phyloP scores from a whole-genome alignment of 179 eudicot genomes.

The Heliamphora pulchella region DNA sequence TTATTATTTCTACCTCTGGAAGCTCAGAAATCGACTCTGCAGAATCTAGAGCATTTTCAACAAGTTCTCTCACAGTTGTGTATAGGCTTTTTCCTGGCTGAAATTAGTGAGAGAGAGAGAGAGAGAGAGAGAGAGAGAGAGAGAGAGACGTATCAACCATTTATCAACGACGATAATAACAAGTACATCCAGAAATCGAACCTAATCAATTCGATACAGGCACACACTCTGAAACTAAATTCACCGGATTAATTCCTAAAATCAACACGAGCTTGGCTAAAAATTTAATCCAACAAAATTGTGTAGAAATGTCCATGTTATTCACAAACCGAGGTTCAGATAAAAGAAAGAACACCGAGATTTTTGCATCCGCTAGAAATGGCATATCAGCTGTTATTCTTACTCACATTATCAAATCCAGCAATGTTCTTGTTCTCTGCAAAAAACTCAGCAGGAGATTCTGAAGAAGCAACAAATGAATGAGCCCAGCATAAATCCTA shows the following conservation, averaged over 20 bases:
- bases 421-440: constrained; percentile 98
- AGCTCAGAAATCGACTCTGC: constrained; percentile 90
- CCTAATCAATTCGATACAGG: neutral
- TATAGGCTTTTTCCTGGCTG: constrained; percentile 92
- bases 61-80: constrained; percentile 95
- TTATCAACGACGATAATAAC: neutral
- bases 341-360: too few relatives aligned
- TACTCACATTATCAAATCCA: constrained; percentile 88
- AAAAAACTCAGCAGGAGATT: constrained; percentile 53
- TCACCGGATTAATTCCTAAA: neutral
- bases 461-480: constrained; percentile 15
- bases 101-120: too few relatives aligned
- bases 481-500: constrained; percentile 5
- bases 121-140: neutral
- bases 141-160: neutral
- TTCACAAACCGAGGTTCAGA: neutral
- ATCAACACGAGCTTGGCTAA: neutral
- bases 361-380: neutral
- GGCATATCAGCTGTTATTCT: neutral
- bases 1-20: constrained; percentile 72
- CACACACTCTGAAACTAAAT: neutral
- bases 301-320: neutral
- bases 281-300: neutral
- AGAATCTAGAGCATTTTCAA: constrained; percentile 95
- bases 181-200: neutral